Evolutionary conservation across 78 protist genomes (phyloP).

Genomic region (Neovahlkampfia damariscottae): DNA sequence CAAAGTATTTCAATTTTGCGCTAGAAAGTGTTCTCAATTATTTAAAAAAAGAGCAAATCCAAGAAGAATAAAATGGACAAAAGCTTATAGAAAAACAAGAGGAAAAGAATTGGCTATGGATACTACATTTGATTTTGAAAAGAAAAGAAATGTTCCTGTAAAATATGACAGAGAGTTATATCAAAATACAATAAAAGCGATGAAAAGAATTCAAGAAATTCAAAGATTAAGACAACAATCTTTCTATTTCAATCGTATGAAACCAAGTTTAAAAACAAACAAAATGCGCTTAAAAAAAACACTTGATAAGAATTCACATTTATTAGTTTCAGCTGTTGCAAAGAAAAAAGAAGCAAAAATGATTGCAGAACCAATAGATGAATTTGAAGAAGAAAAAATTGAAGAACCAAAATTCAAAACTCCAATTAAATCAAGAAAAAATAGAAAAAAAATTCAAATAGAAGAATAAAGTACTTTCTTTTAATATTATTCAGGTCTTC

Average conservation of each 20-base stretch:
- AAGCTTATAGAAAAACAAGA: slow-evolving; percentile 82
- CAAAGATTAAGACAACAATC: slow-evolving; percentile 41
- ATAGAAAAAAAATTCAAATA: no score
- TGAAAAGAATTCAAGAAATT: slow-evolving; percentile 65
- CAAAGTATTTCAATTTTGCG: slow-evolving; percentile 92
- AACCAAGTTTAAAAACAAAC: neutral
- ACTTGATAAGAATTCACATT: no score
- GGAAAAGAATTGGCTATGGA: slow-evolving; percentile 95
- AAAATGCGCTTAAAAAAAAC: neutral
- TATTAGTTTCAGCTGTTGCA: no score
- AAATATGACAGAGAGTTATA: slow-evolving; percentile 84
- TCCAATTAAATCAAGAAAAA: no score
- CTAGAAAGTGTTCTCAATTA: slow-evolving; percentile 81
- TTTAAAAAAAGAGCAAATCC: slow-evolving; percentile 96
- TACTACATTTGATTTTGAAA: slow-evolving; percentile 84
- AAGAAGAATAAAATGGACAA: slow-evolving; percentile 94
- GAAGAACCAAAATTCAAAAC: no score
- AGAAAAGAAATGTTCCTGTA: slow-evolving; percentile 80
- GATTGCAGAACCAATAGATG: no score
- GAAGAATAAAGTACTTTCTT: no score
- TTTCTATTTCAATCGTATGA: slow-evolving; percentile 40
- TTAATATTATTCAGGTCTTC: no score
- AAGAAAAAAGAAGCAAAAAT: no score
- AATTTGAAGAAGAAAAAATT: no score
- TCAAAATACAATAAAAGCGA: slow-evolving; percentile 51